Base-by-base conservation (phyloP, 2,329 filamentous ascomycete species). In the Scedosporium apiospermum region DNA sequence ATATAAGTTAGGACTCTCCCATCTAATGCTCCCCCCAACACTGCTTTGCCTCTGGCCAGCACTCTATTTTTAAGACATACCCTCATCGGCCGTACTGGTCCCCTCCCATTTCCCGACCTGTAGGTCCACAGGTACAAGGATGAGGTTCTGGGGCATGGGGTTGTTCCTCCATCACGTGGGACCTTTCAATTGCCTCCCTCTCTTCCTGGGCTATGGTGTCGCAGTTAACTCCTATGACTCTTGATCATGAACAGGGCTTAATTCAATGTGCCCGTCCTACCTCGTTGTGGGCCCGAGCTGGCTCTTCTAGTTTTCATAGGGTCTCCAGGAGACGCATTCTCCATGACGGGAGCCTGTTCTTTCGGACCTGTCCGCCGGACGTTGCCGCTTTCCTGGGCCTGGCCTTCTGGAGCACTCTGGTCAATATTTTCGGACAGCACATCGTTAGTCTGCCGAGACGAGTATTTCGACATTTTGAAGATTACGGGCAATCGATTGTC, bases 131-230 rank as follows among this genome's bases (percentile, higher is more conserved):
- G 0, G 64, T 65, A 0, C 69, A 67, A 9, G 27, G 34, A 9
- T 14, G 26, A 1, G 68, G 66, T 49, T 70, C 64, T 4, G 74
- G 72, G 14, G 69, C 67, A 14, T 74, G 72, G 1, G 74, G 76
- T 3, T 72, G 70, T 21, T 71, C 69, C 3, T 68, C 66, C 4
- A 77, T 63, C n/a, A 76, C 75, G 58, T 76, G 76, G 23, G 65
- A 66, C 42, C 69, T 61, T 42, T 76, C 72, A 44, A 77, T 76
- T 1, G 73, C 75, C 1, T 76, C 73, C 23, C 64, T 69, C 2
- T 77, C 74, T 34, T 76, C 74, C 3, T 68, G 69, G 4, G 64
- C 75, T 76, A 34, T 1, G 4, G 16, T 0, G 7, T 10, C 6
- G 63, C 58, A 58, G 46, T 57, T 49, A 49, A 3, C 44, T 49